Percentiles rank a stretch among this genome's conserved stretches.
Evolutionary conservation across 441 rosid genomes (phyloP).

Genomic region (Croton laevigatus): DNA sequence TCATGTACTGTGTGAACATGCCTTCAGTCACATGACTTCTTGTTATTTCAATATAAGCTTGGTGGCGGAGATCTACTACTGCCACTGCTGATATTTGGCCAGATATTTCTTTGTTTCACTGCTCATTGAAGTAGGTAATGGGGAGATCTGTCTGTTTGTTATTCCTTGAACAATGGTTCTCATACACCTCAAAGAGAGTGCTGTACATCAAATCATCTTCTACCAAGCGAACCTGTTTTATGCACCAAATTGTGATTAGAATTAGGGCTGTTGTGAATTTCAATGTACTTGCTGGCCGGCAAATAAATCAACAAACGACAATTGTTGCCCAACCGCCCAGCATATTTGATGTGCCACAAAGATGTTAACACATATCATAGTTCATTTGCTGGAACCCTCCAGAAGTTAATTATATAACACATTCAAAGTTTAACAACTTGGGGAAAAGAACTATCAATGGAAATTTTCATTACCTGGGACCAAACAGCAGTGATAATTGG

Average conservation of each 20-base stretch:
- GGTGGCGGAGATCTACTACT: conserved; percentile 89
- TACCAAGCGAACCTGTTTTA: conserved; percentile 92
- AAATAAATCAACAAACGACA: conserved; percentile 4
- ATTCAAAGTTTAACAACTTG: not conserved
- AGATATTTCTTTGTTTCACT: conserved; percentile 84
- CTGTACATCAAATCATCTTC: conserved; percentile 98
- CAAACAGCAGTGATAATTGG: conserved; percentile 99
- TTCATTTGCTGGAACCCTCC: not conserved
- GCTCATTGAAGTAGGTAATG: conserved; percentile 88
- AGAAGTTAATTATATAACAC: no score
- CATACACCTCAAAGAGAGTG: conserved; percentile 98
- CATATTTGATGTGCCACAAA: no score
- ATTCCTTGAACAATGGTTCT: conserved; percentile 92
- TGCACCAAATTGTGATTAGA: conserved; percentile 7
- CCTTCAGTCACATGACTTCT: conserved; percentile 63
- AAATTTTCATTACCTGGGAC: conserved; percentile 74
- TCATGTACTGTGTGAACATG: conserved; percentile 94
- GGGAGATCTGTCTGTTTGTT: conserved; percentile 90
- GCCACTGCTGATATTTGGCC: conserved; percentile 88
- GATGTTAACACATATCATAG: no score
- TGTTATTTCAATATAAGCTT: conserved; percentile 80
- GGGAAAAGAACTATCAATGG: conserved; percentile 5
- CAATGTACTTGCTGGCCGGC: conserved; percentile 16
- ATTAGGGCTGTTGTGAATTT: not conserved
- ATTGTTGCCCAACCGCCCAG: not conserved